A percentile compares a stretch with the other conserved stretches of the same genome.
Conservation (phyloP, 805 yeast genomes). For the Candida corydali region DNA sequence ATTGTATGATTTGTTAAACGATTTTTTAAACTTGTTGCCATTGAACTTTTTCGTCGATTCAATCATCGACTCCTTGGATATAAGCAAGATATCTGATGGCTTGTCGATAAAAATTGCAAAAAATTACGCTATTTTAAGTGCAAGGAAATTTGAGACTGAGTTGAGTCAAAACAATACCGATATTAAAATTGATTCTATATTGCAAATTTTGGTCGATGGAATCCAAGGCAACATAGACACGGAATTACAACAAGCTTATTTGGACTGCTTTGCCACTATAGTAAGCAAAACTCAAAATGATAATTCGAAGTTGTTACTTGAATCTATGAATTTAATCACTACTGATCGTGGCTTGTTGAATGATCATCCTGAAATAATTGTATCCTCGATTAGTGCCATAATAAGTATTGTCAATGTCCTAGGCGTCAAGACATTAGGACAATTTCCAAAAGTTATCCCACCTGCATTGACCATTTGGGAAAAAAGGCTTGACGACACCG, state of each 20-base stretch:
- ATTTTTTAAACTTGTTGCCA: conserved; percentile 68
- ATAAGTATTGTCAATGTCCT: conserved; percentile 65
- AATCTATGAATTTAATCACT: conserved; percentile 47
- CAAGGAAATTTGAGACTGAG: conserved; percentile 68
- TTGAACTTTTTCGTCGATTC: conserved; percentile 67
- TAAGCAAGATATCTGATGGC: conserved; percentile 22
- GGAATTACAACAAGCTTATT: conserved; percentile 61
- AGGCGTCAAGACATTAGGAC: conserved; percentile 84
- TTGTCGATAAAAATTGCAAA: conserved; percentile 52
- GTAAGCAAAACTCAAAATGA: conserved; percentile 57
- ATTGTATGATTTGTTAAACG: conserved; percentile 55
- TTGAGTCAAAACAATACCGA: conserved; percentile 43
- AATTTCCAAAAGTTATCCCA: conserved; percentile 79
- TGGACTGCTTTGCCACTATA: conserved; percentile 63
- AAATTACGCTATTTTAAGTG: conserved; percentile 59
- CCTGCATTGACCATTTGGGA: conserved; percentile 63
- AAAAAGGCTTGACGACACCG: conserved; percentile 28
- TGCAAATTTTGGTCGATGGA: conserved; percentile 46
- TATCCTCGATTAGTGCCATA: conserved; percentile 71
- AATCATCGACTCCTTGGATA: conserved; percentile 39
- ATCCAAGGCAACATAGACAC: conserved; percentile 30
- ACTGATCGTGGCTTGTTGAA: conserved; percentile 50
- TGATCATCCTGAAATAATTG: conserved; percentile 55
- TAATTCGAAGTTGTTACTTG: conserved; percentile 41
- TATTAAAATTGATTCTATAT: conserved; percentile 43